Evolutionary conservation across 1,139 yeast genomes (phyloP).

Genomic region (Candida sp.): DNA sequence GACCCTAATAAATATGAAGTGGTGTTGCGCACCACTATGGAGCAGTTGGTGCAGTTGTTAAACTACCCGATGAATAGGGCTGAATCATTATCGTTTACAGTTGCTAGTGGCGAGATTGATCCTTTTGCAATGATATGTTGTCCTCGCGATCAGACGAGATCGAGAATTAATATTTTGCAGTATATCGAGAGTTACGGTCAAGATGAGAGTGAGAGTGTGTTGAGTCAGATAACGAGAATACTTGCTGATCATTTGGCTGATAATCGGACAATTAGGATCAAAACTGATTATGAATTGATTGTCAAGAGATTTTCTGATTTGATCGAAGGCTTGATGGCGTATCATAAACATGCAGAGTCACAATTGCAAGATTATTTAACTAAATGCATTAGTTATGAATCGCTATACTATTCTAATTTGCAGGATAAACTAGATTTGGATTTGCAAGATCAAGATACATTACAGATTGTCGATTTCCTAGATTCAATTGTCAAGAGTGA

Average conservation of each 20-base stretch:
- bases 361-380: constrained; percentile 16
- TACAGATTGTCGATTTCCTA: constrained; percentile 17
- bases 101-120: background rate
- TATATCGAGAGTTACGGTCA: background rate
- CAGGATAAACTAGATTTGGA: constrained; percentile 13
- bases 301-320: constrained; percentile 17
- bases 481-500: constrained; percentile 14
- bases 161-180: background rate
- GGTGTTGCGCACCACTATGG: background rate
- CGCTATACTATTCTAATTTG: constrained; percentile 14
- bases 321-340: constrained; percentile 16
- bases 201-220: background rate
- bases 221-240: background rate
- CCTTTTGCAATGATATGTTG: background rate
- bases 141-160: background rate
- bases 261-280: constrained; percentile 16
- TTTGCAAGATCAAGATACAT: constrained; percentile 21
- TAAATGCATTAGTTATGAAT: constrained; percentile 19
- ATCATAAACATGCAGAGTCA: constrained; percentile 19
- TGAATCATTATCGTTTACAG: background rate
- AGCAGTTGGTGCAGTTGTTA: constrained; percentile 11
- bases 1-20: background rate
- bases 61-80: constrained; percentile 9
- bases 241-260: constrained; percentile 8
- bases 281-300: constrained; percentile 16